Conservation (phyloP, 2,329 filamentous ascomycete genomes). For the Grosmannia penicillata region DNA sequence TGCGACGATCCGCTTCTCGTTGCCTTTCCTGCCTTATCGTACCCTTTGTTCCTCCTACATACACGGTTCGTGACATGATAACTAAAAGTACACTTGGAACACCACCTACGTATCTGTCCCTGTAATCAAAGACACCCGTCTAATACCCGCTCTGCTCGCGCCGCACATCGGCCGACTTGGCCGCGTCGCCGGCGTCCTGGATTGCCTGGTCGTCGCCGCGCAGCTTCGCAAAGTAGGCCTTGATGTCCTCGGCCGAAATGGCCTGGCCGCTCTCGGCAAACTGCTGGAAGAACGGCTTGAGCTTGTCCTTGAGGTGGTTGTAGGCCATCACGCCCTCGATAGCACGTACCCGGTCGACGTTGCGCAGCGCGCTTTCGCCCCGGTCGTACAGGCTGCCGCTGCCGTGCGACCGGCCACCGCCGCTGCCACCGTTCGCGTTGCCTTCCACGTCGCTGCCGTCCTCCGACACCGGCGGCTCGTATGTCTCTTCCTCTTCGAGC, state of each 20-base stretch:
- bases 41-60: too few species aligned
- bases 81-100: too few species aligned
- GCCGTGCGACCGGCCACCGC: conserved; percentile 44
- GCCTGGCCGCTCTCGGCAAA: conserved; percentile 84
- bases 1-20: too few species aligned
- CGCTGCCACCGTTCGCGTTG: conserved; percentile 35
- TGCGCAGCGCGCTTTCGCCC: conserved; percentile 81
- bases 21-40: too few species aligned
- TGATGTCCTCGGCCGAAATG: conserved; percentile 91
- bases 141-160: conserved; percentile 40
- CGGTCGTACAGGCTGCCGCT: conserved; percentile 78
- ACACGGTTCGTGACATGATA: too few species aligned
- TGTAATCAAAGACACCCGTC: neutral
- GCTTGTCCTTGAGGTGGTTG: conserved; percentile 86
- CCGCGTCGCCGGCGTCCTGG: conserved; percentile 41
- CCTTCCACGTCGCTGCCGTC: conserved; percentile 39
- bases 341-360: conserved; percentile 80
- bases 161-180: conserved; percentile 24
- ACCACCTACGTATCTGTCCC: too few species aligned
- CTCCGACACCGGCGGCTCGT: conserved; percentile 77
- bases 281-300: conserved; percentile 87
- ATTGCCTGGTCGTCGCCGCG: conserved; percentile 73
- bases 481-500: conserved; percentile 84
- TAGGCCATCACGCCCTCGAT: conserved; percentile 98
- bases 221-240: conserved; percentile 87